These are phyloP conservation scores for Crassisporium funariophilum DNA, from an alignment of 768 basidiomycete genomes.

Conservation along the genomic window DNA sequence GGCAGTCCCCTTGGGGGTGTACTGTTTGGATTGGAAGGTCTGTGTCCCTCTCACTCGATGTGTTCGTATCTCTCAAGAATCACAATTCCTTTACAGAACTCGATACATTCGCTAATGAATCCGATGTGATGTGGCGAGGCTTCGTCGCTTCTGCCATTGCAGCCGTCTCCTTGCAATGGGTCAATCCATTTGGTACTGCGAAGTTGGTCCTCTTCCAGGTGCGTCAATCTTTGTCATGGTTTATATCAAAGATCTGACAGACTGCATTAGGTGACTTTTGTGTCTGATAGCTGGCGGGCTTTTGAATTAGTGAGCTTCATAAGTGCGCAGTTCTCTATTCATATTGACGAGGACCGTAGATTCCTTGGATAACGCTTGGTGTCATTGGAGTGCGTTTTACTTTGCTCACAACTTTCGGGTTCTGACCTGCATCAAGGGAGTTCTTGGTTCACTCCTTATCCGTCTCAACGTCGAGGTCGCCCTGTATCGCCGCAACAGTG, in stretches of 20 bases:
- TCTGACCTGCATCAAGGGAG: slow-evolving; percentile 44
- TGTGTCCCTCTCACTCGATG: background rate
- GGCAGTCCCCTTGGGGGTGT: slow-evolving; percentile 88
- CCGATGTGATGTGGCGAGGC: slow-evolving; percentile 83
- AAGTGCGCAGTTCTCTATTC: background rate
- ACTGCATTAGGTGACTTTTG: slow-evolving; percentile 51
- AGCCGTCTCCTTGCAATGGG: slow-evolving; percentile 78
- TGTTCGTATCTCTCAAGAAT: background rate
- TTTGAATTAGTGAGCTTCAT: slow-evolving; percentile 64
- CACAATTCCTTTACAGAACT: slow-evolving; percentile 43
- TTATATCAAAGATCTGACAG: background rate
- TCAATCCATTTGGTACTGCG: slow-evolving; percentile 85
- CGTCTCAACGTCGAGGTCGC: slow-evolving; percentile 66
- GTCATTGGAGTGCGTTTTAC: slow-evolving; percentile 54
- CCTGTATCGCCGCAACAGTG: slow-evolving; percentile 58
- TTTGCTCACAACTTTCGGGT: background rate
- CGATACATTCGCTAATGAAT: slow-evolving; percentile 68
- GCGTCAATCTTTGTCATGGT: slow-evolving; percentile 7
- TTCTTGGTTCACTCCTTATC: slow-evolving; percentile 67
- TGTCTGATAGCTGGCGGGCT: slow-evolving; percentile 63
- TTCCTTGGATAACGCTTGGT: slow-evolving; percentile 70
- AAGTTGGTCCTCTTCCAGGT: slow-evolving; percentile 84
- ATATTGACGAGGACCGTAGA: slow-evolving; percentile 36
- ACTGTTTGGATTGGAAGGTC: slow-evolving; percentile 79
- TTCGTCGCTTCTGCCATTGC: slow-evolving; percentile 90